Conservation (phyloP, 192 early-diverging fungal genomes). For the Coemansia aciculifera region DNA sequence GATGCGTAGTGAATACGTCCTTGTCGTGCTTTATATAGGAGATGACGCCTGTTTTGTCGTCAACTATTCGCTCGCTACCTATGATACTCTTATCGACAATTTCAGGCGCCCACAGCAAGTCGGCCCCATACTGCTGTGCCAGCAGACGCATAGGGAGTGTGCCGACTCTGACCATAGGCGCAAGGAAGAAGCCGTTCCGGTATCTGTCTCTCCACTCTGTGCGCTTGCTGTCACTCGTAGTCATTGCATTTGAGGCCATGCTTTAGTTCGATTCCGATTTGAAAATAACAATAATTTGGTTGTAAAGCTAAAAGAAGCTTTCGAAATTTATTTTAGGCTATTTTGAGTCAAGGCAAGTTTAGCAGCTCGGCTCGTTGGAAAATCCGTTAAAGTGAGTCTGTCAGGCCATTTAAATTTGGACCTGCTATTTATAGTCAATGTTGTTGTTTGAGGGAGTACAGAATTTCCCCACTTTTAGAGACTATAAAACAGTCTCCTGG, state of each 20-base stretch:
- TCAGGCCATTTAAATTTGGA: background rate
- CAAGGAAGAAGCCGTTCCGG: slow-evolving; percentile 69
- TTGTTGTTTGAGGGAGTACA: background rate
- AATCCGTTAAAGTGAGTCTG: too few relatives aligned
- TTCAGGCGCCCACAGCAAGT: slow-evolving; percentile 89
- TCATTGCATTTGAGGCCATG: background rate
- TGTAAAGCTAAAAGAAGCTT: background rate
- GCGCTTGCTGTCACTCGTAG: background rate
- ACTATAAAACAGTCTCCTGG: background rate
- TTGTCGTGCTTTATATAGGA: slow-evolving; percentile 68
- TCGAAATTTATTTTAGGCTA: background rate
- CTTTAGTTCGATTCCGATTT: background rate
- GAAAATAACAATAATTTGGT: background rate
- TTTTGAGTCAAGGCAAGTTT: too few relatives aligned
- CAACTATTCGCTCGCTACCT: slow-evolving; percentile 68
- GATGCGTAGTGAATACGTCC: slow-evolving; percentile 73
- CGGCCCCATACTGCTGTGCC: slow-evolving; percentile 87
- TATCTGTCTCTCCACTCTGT: slow-evolving; percentile 34
- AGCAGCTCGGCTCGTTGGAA: background rate
- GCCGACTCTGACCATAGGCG: slow-evolving; percentile 96
- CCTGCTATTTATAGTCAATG: background rate
- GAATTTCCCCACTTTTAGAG: background rate
- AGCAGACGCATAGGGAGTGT: slow-evolving; percentile 87
- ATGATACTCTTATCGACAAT: slow-evolving; percentile 85
- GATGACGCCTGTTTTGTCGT: slow-evolving; percentile 71